These are phyloP conservation scores for Desmodesmus armatus DNA, from an alignment of 139 green algal genomes.

Conservation along the genomic window DNA sequence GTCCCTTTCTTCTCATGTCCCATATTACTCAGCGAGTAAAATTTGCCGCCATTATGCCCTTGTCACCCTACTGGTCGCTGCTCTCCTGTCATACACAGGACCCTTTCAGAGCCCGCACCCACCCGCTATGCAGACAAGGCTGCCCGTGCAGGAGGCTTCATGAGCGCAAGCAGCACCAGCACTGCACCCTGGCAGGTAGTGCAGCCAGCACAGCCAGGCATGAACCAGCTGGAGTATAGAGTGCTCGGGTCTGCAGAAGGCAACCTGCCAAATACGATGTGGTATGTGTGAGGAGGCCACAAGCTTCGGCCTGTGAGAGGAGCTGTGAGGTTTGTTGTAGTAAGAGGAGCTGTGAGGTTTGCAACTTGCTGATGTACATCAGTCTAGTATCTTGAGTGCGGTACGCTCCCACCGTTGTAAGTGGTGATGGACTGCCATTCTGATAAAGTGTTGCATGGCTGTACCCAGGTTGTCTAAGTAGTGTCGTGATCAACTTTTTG, in stretches of 20 bases:
- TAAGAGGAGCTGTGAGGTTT: neutral
- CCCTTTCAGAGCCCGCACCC: conserved; percentile 21
- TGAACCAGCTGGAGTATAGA: conserved; percentile 13
- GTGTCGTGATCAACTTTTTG: too few species aligned
- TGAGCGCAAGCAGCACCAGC: neutral
- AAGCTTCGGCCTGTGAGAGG: neutral
- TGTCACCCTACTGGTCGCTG: neutral
- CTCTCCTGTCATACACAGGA: conserved; percentile 8
- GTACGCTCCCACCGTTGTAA: neutral
- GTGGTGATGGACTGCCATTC: neutral
- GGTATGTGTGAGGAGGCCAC: conserved; percentile 1
- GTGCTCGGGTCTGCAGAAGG: neutral
- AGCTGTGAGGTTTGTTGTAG: neutral
- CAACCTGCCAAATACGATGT: conserved; percentile 12
- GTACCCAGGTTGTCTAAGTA: too few species aligned
- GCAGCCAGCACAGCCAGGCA: conserved; percentile 4
- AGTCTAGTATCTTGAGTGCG: too few species aligned
- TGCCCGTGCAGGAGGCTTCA: neutral
- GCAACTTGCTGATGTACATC: neutral
- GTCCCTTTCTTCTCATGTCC: neutral
- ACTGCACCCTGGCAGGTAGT: neutral
- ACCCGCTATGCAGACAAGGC: conserved; percentile 33
- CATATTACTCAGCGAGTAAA: too few species aligned
- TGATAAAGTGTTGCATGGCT: neutral
- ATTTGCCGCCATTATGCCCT: neutral